Conservation (phyloP, 1,284 basidiomycete species). For the Cutaneotrichosporon dermatis region DNA sequence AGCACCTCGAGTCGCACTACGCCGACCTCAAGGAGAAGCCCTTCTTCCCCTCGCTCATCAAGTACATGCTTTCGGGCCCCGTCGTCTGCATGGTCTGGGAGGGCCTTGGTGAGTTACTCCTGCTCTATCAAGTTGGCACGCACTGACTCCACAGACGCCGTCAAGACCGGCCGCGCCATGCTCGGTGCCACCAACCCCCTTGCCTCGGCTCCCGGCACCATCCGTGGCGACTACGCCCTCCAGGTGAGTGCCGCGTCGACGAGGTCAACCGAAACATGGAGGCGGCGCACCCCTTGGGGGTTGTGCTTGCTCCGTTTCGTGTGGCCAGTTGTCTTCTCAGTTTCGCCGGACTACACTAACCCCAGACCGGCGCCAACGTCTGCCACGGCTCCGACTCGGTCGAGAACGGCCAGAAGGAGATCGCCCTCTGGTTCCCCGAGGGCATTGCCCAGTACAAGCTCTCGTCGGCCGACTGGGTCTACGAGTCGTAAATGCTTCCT, state of each 20-base stretch:
- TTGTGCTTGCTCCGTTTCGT: not conserved
- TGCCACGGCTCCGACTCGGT: constrained; percentile 66
- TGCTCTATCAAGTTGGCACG: no score
- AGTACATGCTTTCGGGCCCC: constrained; percentile 90
- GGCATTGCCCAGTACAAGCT: constrained; percentile 63
- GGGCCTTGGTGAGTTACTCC: constrained; percentile 59
- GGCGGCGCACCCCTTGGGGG: no score
- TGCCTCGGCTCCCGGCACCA: constrained; percentile 70
- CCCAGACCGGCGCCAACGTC: constrained; percentile 13
- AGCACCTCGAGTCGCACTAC: constrained; percentile 90
- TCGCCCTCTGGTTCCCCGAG: constrained; percentile 61
- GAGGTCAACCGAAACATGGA: no score
- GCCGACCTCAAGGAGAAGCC: constrained; percentile 82
- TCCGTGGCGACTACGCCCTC: constrained; percentile 12
- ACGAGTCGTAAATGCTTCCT: constrained; percentile 54
- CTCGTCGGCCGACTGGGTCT: constrained; percentile 69
- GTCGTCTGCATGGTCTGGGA: constrained; percentile 97
- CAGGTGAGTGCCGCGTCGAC: constrained; percentile 48
- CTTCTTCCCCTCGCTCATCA: constrained; percentile 90
- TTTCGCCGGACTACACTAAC: not conserved
- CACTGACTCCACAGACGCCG: no score
- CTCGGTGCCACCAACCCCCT: constrained; percentile 97
- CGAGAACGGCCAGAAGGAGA: constrained; percentile 65
- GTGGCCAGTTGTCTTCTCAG: not conserved
- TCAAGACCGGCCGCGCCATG: constrained; percentile 92